Conservation (phyloP, 23 red algal species). For the Chondrus crispus region DNA sequence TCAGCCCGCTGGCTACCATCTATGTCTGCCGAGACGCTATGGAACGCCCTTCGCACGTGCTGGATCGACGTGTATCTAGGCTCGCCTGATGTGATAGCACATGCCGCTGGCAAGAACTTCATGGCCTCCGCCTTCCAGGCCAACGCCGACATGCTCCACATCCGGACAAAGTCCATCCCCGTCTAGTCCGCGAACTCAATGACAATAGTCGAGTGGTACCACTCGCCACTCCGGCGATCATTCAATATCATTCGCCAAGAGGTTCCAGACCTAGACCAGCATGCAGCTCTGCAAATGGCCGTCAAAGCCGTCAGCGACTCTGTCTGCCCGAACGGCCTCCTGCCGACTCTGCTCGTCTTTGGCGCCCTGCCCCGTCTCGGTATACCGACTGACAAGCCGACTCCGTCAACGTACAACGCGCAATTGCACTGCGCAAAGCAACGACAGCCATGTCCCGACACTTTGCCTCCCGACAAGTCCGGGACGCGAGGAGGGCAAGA, state of each 20-base stretch:
- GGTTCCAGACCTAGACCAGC: background rate
- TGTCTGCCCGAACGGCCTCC: background rate
- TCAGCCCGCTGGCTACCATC: background rate
- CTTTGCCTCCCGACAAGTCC: background rate
- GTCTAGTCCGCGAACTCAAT: background rate
- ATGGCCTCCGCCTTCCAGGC: background rate
- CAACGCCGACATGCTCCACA: background rate
- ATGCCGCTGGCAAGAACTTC: slow-evolving; percentile 17
- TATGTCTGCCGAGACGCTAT: background rate
- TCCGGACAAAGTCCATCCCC: background rate
- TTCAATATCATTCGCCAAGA: background rate
- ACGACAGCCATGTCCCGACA: background rate
- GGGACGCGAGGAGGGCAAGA: background rate
- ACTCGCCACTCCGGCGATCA: background rate
- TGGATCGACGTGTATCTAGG: background rate
- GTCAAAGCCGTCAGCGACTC: slow-evolving; percentile 18
- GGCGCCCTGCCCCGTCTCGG: slow-evolving; percentile 1
- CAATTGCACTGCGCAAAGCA: background rate
- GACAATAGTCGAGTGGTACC: slow-evolving; percentile 6
- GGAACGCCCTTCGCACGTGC: background rate
- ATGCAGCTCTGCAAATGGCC: background rate
- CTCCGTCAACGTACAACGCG: background rate
- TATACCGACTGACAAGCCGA: background rate
- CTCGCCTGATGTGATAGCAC: background rate
- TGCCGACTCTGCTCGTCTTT: background rate